A percentile compares a stretch with the other conserved stretches of the same genome.
These are phyloP conservation scores for Venturia effusa DNA, from an alignment of 2,329 filamentous ascomycete genomes.

Conservation along the genomic window DNA sequence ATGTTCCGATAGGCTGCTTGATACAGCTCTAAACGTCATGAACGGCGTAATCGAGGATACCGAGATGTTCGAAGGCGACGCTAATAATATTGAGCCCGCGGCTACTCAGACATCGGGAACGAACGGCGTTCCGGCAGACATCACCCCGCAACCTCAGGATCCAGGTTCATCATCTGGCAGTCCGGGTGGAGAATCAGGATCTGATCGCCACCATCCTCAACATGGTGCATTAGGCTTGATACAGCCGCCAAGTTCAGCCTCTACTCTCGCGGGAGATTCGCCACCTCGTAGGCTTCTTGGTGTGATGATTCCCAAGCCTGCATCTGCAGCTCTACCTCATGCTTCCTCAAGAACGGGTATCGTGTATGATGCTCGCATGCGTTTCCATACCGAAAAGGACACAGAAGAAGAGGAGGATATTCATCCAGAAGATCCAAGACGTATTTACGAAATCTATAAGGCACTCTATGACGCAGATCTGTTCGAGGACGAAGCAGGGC, in stretches of 20 bases:
- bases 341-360: slow-evolving; percentile 31
- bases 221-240: background rate
- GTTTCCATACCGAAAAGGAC: slow-evolving; percentile 71
- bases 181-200: background rate
- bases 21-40: background rate
- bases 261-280: background rate
- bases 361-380: slow-evolving; percentile 86
- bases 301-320: slow-evolving; percentile 8
- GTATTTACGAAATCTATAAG: slow-evolving; percentile 88
- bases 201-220: background rate
- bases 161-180: background rate
- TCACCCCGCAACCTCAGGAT: background rate
- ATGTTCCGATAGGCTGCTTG: background rate
- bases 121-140: background rate
- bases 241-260: background rate
- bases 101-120: background rate
- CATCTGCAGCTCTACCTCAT: slow-evolving; percentile 22
- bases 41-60: background rate
- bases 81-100: background rate
- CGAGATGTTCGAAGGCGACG: background rate
- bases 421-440: slow-evolving; percentile 86
- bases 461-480: slow-evolving; percentile 59
- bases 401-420: slow-evolving; percentile 51
- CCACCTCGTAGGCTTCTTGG: background rate
- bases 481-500: slow-evolving; percentile 33